Conservation (phyloP, 345 rosid genomes). For the Murraya paniculata region DNA sequence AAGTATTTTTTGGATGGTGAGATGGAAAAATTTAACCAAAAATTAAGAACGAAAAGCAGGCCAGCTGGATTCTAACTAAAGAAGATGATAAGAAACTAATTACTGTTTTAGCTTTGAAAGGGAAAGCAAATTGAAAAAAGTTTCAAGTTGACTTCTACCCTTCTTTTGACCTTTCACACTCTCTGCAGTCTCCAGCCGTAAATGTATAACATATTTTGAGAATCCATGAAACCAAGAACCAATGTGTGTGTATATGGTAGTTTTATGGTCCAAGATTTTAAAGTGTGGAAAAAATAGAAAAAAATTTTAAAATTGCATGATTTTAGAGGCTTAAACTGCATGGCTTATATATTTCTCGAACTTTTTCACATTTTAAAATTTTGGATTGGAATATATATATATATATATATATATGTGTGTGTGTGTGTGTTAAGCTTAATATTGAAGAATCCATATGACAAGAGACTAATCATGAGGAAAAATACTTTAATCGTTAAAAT, state of each 20-base stretch:
- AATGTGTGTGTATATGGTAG: too few species aligned
- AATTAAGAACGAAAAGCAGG: not conserved
- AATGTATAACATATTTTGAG: not conserved
- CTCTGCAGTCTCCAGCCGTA: not conserved
- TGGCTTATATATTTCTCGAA: too few species aligned
- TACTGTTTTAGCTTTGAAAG: not conserved
- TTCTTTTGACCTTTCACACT: slow-evolving; percentile 1
- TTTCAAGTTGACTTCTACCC: not conserved
- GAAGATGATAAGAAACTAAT: not conserved
- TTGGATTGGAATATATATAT: too few species aligned
- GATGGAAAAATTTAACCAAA: not conserved
- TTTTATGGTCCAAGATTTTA: too few species aligned
- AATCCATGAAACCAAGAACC: not conserved
- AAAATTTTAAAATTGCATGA: too few species aligned
- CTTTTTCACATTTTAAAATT: too few species aligned
- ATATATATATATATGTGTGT: too few species aligned
- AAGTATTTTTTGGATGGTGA: not conserved
- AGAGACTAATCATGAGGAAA: slow-evolving; percentile 39
- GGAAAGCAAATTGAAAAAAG: not conserved
- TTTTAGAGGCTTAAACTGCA: too few species aligned
- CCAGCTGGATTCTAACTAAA: not conserved
- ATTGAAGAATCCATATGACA: slow-evolving; percentile 36
- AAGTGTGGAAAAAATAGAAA: too few species aligned
- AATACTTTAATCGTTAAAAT: slow-evolving; percentile 15
- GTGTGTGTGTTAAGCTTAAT: slow-evolving; percentile 20